Evolutionary conservation across 257 asterid species (phyloP).

Genomic region (Marsdenia floribunda): DNA sequence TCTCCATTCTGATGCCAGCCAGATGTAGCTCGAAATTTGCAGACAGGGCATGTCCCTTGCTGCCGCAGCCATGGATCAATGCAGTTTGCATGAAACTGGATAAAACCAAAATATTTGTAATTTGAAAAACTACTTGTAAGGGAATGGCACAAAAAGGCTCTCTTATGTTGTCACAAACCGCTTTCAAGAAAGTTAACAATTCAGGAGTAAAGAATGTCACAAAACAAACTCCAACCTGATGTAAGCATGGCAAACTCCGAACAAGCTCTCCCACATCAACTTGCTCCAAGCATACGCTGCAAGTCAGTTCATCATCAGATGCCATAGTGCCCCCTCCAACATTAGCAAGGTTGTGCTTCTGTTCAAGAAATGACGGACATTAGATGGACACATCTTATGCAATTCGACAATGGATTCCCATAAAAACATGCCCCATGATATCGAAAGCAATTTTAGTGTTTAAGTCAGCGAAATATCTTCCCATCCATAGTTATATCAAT

Average conservation of each 20-base stretch:
- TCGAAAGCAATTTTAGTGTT: background rate
- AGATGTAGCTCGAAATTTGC: constrained; percentile 82
- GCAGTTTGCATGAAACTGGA: constrained; percentile 90
- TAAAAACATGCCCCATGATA: background rate
- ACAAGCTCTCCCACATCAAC: constrained; percentile 76
- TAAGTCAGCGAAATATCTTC: too few species aligned
- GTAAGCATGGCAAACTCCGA: constrained; percentile 98
- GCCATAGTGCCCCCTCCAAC: constrained; percentile 39
- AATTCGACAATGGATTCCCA: background rate
- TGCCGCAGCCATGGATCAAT: constrained; percentile 97
- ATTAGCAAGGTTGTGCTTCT: constrained; percentile 63
- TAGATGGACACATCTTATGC: background rate
- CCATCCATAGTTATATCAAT: background rate
- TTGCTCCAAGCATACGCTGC: constrained; percentile 99
- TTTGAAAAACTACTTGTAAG: background rate
- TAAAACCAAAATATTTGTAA: constrained; percentile 5
- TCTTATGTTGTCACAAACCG: constrained; percentile 2
- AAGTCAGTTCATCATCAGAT: constrained; percentile 79
- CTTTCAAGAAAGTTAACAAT: background rate
- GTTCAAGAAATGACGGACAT: constrained; percentile 12
- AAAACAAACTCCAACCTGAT: constrained; percentile 57
- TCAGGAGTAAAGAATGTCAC: too few species aligned
- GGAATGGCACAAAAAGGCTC: background rate
- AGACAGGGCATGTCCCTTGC: constrained; percentile 97
- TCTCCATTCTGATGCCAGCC: constrained; percentile 10